phyloP scores from a whole-genome alignment of 1,139 yeast species.

The Pichia sp. region DNA sequence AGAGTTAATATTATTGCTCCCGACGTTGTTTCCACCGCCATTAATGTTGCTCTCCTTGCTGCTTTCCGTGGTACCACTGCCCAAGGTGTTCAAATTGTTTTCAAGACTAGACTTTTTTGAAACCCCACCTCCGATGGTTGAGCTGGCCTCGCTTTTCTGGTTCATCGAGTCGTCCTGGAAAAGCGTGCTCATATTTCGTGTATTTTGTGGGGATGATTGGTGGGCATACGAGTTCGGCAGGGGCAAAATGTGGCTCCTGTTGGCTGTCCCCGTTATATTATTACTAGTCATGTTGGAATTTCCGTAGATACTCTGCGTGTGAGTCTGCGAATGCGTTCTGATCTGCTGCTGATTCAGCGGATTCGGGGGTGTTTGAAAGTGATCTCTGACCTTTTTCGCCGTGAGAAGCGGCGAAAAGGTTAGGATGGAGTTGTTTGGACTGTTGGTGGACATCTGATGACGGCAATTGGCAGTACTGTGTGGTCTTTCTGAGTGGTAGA shows the following conservation, averaged over 20 bases:
- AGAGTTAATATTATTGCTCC: background rate
- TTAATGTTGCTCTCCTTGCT: background rate
- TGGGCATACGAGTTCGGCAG: constrained; percentile 17
- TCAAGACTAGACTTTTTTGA: background rate
- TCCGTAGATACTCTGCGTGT: constrained; percentile 15
- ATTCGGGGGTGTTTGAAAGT: constrained; percentile 56
- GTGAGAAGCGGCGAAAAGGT: constrained; percentile 59
- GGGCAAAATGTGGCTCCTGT: constrained; percentile 8
- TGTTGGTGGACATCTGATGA: constrained; percentile 28
- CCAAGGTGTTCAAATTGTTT: background rate
- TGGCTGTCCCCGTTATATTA: background rate
- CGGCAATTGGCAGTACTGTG: background rate
- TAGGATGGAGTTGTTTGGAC: constrained; percentile 54
- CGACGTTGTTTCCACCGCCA: background rate
- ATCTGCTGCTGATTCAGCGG: constrained; percentile 34
- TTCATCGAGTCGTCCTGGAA: constrained; percentile 5
- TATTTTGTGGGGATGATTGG: constrained; percentile 21
- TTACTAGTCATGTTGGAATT: too few relatives aligned
- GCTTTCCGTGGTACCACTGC: background rate
- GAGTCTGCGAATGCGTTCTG: constrained; percentile 6
- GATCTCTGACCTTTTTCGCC: constrained; percentile 42
- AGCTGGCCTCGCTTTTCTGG: background rate
- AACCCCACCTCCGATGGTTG: background rate
- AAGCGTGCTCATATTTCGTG: constrained; percentile 5
- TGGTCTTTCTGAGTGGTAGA: too few relatives aligned